A percentile compares a stretch with the other conserved stretches of the same genome.
Evolutionary conservation across 2,329 filamentous ascomycete genomes (phyloP).

Genomic region (Colletotrichum costaricense): DNA sequence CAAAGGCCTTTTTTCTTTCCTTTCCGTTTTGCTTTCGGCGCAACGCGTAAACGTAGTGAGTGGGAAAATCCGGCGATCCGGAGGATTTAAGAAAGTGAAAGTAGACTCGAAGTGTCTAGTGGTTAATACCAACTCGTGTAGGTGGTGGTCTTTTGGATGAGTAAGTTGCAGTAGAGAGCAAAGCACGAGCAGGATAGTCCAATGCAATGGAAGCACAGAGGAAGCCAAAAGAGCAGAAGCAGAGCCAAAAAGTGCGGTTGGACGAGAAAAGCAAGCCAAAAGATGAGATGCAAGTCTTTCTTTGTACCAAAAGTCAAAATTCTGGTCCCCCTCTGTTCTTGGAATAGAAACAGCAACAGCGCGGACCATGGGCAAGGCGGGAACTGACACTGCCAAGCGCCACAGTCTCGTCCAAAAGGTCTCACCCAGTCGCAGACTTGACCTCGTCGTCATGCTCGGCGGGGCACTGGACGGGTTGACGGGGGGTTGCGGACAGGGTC

Average conservation of each 20-base stretch:
- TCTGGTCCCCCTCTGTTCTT: conserved; percentile 14
- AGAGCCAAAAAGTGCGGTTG: background rate
- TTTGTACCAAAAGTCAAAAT: conserved; percentile 32
- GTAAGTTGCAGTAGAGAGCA: conserved; percentile 6
- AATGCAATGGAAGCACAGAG: background rate
- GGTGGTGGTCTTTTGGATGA: conserved; percentile 8
- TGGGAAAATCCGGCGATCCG: conserved; percentile 7
- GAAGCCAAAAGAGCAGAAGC: conserved; percentile 6
- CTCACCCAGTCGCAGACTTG: conserved; percentile 33
- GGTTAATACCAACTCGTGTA: too few relatives aligned
- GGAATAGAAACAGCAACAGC: conserved; percentile 31
- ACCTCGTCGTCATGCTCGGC: conserved; percentile 30
- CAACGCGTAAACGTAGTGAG: background rate
- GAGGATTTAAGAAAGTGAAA: background rate
- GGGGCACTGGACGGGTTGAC: conserved; percentile 12
- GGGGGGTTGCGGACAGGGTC: conserved; percentile 17
- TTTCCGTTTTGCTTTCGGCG: background rate
- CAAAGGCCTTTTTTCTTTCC: background rate
- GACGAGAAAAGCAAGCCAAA: background rate
- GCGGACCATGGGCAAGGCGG: conserved; percentile 24
- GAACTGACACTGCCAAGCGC: conserved; percentile 36
- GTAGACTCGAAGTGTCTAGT: background rate
- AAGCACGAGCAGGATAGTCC: background rate
- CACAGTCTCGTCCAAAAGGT: conserved; percentile 28
- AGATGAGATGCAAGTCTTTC: conserved; percentile 25